Evolutionary conservation across 139 green algal genomes (phyloP), one percentile per base, ranked within the genome.

Genomic region (Chlamydomonas asymmetrica): DNA sequence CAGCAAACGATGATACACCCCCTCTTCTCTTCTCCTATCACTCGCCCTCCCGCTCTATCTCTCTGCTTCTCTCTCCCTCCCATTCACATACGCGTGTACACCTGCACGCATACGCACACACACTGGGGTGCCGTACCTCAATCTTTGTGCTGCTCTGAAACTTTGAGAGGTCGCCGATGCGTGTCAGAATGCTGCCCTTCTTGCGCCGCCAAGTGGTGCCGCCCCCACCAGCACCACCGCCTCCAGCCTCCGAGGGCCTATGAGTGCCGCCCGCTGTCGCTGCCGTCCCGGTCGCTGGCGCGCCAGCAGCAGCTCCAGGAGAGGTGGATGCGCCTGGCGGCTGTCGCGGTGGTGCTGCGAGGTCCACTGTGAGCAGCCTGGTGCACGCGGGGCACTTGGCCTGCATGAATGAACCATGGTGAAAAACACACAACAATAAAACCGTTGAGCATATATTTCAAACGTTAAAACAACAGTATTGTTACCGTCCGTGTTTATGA

Each of bases 101-200:
- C n/a, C n/a, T n/a, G n/a, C n/a, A n/a, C n/a, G n/a, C n/a, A n/a
- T n/a, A n/a, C n/a, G n/a, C n/a, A n/a, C n/a, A 9, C 66, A 56
- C 66, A 27, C 56, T 13, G 16, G 16, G 22, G n/a, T 40, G 7
- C 25, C 62, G 2, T 48, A 85, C 79, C 89, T 98, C 94, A 41
- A 98, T 95, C 88, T 98, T 98, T 71, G 94, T 97, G 86, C 80
- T 92, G 74, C 72, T 93, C 82, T 94, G 88, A 78, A 97, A 98
- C 32, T 74, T 23, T 5, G 35, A 52, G 48, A 81, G 66, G 63
- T 91, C 68, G 54, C 68, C 68, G 48, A 98, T 86, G 39, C 93
- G 82, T 13, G 34, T 82, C 54, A 98, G 72, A 74, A 98, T 98
- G 84, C 59, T 82, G 45, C 35, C 66, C 80, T 91, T 88, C 67